Evolutionary conservation across 257 asterid genomes (phyloP).

Genomic region (Avicennia marina): DNA sequence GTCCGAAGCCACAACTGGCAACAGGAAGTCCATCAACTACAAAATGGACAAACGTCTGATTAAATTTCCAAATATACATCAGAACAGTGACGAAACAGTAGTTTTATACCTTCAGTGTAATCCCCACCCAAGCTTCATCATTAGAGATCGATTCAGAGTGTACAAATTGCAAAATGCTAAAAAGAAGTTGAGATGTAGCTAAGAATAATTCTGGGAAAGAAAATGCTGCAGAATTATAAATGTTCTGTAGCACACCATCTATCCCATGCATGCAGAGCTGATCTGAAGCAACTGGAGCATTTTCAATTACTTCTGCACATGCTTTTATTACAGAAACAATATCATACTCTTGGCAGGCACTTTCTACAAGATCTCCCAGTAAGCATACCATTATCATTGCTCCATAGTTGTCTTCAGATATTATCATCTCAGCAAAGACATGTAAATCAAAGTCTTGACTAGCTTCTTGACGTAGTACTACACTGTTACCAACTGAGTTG

Average conservation of each 20-base stretch:
- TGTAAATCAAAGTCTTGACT: conserved; percentile 37
- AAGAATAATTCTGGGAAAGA: conserved; percentile 43
- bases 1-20: conserved; percentile 39
- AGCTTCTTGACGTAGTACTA: conserved; percentile 27
- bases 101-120: conserved; percentile 52
- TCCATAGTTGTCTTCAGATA: conserved; percentile 57
- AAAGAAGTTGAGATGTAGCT: conserved; percentile 46
- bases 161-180: conserved; percentile 45
- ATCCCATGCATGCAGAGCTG: conserved; percentile 68
- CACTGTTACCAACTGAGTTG: conserved; percentile 28
- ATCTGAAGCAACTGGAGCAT: conserved; percentile 71
- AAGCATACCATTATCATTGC: conserved; percentile 48
- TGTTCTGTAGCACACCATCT: conserved; percentile 42
- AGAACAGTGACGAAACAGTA: background rate
- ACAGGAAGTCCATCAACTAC: conserved; percentile 60
- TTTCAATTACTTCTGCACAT: conserved; percentile 43
- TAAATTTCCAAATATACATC: conserved; percentile 10
- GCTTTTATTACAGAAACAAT: conserved; percentile 49
- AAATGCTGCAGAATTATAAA: conserved; percentile 33
- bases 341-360: conserved; percentile 44
- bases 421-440: conserved; percentile 61
- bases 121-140: conserved; percentile 64
- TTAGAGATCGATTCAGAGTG: conserved; percentile 50
- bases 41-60: conserved; percentile 13
- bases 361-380: conserved; percentile 54